phyloP scores from a whole-genome alignment of 768 basidiomycete genomes.

The Trametes sanguinea region DNA sequence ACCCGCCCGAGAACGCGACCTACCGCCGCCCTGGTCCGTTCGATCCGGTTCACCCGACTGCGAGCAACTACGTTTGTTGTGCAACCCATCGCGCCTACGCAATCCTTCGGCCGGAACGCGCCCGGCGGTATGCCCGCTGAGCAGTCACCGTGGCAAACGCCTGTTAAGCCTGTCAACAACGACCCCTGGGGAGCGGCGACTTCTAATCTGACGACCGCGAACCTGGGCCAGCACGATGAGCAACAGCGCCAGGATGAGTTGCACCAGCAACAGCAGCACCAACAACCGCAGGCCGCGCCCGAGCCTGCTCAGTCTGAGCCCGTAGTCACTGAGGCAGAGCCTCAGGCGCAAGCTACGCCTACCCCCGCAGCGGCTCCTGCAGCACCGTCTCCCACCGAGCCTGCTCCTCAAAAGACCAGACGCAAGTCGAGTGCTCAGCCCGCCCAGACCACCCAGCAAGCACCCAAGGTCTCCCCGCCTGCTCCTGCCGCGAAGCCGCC shows the following conservation, averaged over 20 bases:
- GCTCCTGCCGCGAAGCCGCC: slow-evolving; percentile 6
- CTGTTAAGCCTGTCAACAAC: slow-evolving; percentile 48
- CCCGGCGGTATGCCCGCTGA: slow-evolving; percentile 34
- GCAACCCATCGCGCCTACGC: slow-evolving; percentile 26
- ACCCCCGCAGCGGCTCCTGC: slow-evolving; percentile 17
- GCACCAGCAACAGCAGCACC: slow-evolving; percentile 18
- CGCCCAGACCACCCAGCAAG: neutral
- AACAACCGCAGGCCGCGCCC: slow-evolving; percentile 19
- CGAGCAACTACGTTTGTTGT: slow-evolving; percentile 38
- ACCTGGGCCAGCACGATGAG: slow-evolving; percentile 60
- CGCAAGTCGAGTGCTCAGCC: slow-evolving; percentile 18
- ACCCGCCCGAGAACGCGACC: slow-evolving; percentile 16
- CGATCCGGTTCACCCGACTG: slow-evolving; percentile 46
- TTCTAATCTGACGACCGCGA: slow-evolving; percentile 57
- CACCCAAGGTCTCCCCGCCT: slow-evolving; percentile 9
- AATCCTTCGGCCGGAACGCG: slow-evolving; percentile 17
- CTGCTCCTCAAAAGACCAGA: slow-evolving; percentile 16
- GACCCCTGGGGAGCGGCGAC: slow-evolving; percentile 52
- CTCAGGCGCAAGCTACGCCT: slow-evolving; percentile 13
- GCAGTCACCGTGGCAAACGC: slow-evolving; percentile 55
- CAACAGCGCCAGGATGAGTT: slow-evolving; percentile 44
- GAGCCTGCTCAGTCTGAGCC: slow-evolving; percentile 9
- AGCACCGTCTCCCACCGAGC: slow-evolving; percentile 17
- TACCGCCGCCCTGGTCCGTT: slow-evolving; percentile 43
- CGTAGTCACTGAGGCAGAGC: slow-evolving; percentile 16